Base-by-base conservation (phyloP, 306 rosid genomes). In the Trifolium subterraneum region DNA sequence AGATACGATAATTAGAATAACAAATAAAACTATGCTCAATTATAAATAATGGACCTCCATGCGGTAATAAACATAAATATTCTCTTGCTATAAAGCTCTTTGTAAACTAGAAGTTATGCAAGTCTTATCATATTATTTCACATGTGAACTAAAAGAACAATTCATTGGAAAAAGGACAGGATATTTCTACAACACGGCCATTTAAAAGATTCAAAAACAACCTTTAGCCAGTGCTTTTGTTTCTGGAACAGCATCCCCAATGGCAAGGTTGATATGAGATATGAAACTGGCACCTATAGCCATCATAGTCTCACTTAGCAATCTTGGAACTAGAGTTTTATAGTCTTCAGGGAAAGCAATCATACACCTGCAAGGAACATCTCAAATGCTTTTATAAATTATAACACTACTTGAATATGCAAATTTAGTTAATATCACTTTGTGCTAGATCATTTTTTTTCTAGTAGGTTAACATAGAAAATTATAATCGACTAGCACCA, bases 201-300 rank as follows among this genome's bases (percentile, higher is more conserved):
- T 29, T 33, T 73, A 45, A 47, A 72, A 73, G 70, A 81, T 71
- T 64, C 47, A 63, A 74, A 71, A 56, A 51, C 64, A 69, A 95
- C 99, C 99, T 95, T 92, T 92, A 63, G 90, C 89, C 76, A 95
- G 70, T 73, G 96, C 96, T 85, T 90, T 90, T 75, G 99, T 95
- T 83, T 92, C 99, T 35, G 99, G 96, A 87, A 92, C 92, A 81
- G 82, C 92, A 68, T 87, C 96, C 38, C 96, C 96, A 22, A 89
- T 89, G 16, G 96, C 95, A 86, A 82, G 82, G 86, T 90, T 88
- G 80, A 92, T 76, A 80, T 90, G 92, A 36, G 97, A 92, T 86
- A 88, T 78, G 88, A 95, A 95, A 86, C 96, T 85, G 14, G 92
- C 63, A 10, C 97, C 93, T 39, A 95, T 81, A 71, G 88, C 87